Conservation (phyloP, 1,139 yeast species). For the Hyphopichia pseudoburtonii region DNA sequence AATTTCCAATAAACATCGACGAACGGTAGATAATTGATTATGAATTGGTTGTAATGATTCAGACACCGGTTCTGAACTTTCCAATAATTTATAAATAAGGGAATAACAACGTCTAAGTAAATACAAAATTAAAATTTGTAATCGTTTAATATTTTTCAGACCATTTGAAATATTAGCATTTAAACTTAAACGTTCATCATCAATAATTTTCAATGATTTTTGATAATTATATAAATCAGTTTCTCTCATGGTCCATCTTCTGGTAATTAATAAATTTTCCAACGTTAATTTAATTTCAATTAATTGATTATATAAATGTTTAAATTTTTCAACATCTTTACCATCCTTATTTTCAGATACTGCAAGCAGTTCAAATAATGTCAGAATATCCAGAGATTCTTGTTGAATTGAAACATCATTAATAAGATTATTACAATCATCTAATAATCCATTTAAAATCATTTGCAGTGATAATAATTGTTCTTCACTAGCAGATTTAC, state of each 20-base stretch:
- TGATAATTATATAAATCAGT: constrained; percentile 88
- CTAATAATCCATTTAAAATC: constrained; percentile 69
- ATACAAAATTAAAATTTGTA: constrained; percentile 70
- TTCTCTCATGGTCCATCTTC: constrained; percentile 96
- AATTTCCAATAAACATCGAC: constrained; percentile 84
- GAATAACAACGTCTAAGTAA: constrained; percentile 88
- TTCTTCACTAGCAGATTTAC: constrained; percentile 20
- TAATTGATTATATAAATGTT: constrained; percentile 38
- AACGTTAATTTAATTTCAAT: constrained; percentile 67
- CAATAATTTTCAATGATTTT: constrained; percentile 68
- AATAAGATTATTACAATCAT: constrained; percentile 76
- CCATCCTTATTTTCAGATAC: constrained; percentile 11
- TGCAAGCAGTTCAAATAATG: constrained; percentile 12
- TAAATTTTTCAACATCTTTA: constrained; percentile 18
- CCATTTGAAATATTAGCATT: constrained; percentile 7
- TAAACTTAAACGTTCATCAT: constrained; percentile 56
- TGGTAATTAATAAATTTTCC: constrained; percentile 80
- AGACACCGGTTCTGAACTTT: constrained; percentile 90
- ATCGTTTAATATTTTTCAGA: constrained; percentile 27
- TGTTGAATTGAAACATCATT: constrained; percentile 66
- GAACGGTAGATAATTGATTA: constrained; percentile 87
- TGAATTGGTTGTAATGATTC: constrained; percentile 92
- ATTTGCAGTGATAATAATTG: constrained; percentile 44
- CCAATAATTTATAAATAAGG: constrained; percentile 80
- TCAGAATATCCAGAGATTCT: constrained; percentile 27